phyloP scores from a whole-genome alignment of 106 monocot species.

The Alisma plantagoaquatica region DNA sequence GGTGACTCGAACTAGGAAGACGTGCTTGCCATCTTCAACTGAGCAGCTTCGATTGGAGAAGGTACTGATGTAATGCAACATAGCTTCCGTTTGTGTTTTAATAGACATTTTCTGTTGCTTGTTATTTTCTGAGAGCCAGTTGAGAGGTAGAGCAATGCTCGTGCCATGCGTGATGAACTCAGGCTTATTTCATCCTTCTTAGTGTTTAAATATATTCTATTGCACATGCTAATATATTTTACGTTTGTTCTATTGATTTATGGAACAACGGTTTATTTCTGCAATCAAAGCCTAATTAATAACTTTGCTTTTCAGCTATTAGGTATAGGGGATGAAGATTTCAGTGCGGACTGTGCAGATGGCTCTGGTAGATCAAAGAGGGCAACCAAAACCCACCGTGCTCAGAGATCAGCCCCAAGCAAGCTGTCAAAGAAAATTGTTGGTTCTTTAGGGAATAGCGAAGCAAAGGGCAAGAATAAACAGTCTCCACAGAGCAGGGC shows the following conservation, averaged over 20 bases:
- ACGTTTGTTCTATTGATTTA: too few relatives aligned
- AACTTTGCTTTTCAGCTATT: conserved; percentile 55
- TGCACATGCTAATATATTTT: too few relatives aligned
- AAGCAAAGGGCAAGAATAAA: conserved; percentile 16
- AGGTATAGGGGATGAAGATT: conserved; percentile 39
- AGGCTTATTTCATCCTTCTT: too few relatives aligned
- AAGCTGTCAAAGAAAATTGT: conserved; percentile 21
- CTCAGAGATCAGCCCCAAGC: conserved; percentile 22
- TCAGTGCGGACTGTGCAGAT: conserved; percentile 20
- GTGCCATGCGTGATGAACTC: too few relatives aligned
- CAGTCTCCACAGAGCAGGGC: not conserved
- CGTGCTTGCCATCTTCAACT: conserved; percentile 59
- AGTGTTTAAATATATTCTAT: too few relatives aligned
- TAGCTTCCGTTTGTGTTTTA: too few relatives aligned
- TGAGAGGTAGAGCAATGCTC: too few relatives aligned
- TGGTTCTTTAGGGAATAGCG: not conserved
- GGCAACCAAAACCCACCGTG: conserved; percentile 8
- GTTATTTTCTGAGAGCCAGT: too few relatives aligned
- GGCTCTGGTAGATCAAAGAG: conserved; percentile 9
- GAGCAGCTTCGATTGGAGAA: conserved; percentile 63
- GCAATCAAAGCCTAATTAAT: too few relatives aligned
- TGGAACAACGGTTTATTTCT: too few relatives aligned
- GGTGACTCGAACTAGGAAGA: conserved; percentile 47
- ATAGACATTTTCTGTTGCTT: too few relatives aligned
- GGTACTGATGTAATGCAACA: conserved; percentile 19